These are phyloP conservation scores for Bolboschoenus planiculmis DNA, from an alignment of 176 grass and related monocot genomes.

Conservation along the genomic window DNA sequence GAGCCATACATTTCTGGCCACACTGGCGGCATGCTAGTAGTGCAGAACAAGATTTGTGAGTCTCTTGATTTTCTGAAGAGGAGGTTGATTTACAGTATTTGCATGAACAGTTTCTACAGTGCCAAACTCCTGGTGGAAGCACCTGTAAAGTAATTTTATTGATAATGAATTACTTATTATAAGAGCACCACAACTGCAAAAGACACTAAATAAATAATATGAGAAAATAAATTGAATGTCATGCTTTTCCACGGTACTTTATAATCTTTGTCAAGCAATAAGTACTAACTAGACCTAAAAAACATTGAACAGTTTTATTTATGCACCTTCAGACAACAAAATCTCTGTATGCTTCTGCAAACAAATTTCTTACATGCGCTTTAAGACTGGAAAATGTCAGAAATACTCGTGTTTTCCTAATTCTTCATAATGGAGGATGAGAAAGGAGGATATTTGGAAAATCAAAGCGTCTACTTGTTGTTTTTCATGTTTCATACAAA, in stretches of 20 bases:
- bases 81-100: constrained; percentile 62
- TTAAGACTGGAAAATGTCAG: background rate
- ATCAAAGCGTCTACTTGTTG: background rate
- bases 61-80: constrained; percentile 28
- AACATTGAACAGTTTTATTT: background rate
- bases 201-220: constrained; percentile 24
- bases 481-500: background rate
- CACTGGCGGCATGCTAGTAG: constrained; percentile 71
- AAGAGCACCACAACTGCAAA: background rate
- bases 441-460: background rate
- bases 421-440: background rate
- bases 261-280: background rate
- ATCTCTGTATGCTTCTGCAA: background rate
- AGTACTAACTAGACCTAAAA: background rate
- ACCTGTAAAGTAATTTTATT: constrained; percentile 44
- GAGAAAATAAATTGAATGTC: background rate
- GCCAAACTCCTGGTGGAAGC: constrained; percentile 72
- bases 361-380: background rate
- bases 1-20: constrained; percentile 79
- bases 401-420: background rate
- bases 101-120: constrained; percentile 79
- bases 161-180: background rate
- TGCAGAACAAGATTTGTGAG: constrained; percentile 18
- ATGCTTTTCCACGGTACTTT: background rate
- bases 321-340: background rate